Conservation (phyloP, 495 filamentous ascomycete genomes). For the Penicillium bialowiezense region DNA sequence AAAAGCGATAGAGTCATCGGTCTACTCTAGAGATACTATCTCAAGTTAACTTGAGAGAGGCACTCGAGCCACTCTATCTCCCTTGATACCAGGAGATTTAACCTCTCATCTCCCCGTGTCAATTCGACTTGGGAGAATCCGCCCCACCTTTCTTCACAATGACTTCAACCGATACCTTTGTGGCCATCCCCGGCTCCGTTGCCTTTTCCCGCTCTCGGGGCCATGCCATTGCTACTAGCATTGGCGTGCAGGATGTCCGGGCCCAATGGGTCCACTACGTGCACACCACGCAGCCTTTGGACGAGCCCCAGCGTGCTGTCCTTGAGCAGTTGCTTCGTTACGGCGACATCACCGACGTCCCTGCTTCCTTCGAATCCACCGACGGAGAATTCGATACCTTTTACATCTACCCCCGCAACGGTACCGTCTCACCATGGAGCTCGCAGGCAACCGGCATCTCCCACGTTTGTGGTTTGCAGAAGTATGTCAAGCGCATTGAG, state of each 20-base stretch:
- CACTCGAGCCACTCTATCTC: conserved; percentile 24
- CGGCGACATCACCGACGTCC: conserved; percentile 52
- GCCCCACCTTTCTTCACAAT: conserved; percentile 21
- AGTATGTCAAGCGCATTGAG: conserved; percentile 78
- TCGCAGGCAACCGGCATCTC: conserved; percentile 93
- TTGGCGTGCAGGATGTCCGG: conserved; percentile 54
- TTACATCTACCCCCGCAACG: conserved; percentile 73
- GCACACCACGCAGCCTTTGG: conserved; percentile 39
- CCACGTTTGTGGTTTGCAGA: conserved; percentile 79
- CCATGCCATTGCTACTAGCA: conserved; percentile 45
- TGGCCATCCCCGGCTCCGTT: conserved; percentile 51
- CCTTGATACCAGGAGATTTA: conserved; percentile 19
- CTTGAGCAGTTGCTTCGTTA: conserved; percentile 63
- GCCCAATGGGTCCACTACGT: conserved; percentile 68
- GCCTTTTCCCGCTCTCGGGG: conserved; percentile 55
- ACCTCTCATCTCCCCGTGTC: conserved; percentile 9
- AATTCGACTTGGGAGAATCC: conserved; percentile 11
- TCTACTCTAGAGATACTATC: conserved; percentile 17
- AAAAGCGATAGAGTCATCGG: conserved; percentile 26
- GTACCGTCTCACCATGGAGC: conserved; percentile 94
- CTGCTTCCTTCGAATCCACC: conserved; percentile 40
- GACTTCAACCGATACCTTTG: conserved; percentile 36
- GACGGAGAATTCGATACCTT: conserved; percentile 49
- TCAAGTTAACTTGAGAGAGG: conserved; percentile 32
- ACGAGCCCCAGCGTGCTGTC: conserved; percentile 40